A percentile compares a stretch with the other conserved stretches of the same genome.
phyloP scores from a whole-genome alignment of 257 asterid species.

The Nicotiana tomentosiformis region DNA sequence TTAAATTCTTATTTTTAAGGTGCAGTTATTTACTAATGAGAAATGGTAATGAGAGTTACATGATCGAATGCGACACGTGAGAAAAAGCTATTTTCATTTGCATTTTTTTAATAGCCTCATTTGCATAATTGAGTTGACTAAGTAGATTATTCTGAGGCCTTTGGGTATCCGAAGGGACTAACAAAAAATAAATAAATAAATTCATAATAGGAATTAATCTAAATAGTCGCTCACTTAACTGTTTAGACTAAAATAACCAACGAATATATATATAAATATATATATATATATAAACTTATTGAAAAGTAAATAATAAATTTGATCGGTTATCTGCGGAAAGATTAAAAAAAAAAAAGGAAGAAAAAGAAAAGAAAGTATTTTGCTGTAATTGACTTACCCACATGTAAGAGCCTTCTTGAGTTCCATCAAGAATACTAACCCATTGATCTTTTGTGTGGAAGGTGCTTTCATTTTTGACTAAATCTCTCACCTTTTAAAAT shows the following conservation, averaged over 20 bases:
- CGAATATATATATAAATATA: too few relatives aligned
- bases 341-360: too few relatives aligned
- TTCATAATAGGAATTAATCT: too few relatives aligned
- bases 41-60: not conserved
- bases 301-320: too few relatives aligned
- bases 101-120: too few relatives aligned
- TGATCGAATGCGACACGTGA: not conserved
- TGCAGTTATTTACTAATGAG: not conserved
- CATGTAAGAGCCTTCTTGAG: conserved; percentile 73
- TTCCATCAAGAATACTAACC: conserved; percentile 73
- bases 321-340: too few relatives aligned
- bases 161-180: not conserved
- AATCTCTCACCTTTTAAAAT: conserved; percentile 55
- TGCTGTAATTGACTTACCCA: conserved; percentile 47
- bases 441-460: conserved; percentile 54
- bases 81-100: not conserved
- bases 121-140: too few relatives aligned
- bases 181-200: not conserved
- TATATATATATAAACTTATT: too few relatives aligned
- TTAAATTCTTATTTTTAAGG: not conserved
- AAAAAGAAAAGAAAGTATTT: too few relatives aligned
- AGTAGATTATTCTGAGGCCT: not conserved
- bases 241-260: too few relatives aligned
- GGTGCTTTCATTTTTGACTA: conserved; percentile 55
- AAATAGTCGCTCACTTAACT: too few relatives aligned